Percentiles rank a stretch among this genome's conserved stretches.
Evolutionary conservation across 441 rosid genomes (phyloP).

Genomic region (Gossypium davidsonii): DNA sequence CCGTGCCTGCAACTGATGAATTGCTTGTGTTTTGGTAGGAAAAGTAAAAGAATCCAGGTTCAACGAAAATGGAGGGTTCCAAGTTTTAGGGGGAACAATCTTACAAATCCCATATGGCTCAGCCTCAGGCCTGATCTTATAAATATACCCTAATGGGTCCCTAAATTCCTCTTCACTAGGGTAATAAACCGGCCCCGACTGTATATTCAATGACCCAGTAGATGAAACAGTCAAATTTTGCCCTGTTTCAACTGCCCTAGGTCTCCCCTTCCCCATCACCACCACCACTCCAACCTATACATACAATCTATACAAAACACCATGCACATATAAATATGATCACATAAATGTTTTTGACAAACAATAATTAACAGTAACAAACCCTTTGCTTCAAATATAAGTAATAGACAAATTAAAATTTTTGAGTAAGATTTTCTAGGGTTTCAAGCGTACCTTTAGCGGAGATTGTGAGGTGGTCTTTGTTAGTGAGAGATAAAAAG

Average conservation of each 20-base stretch:
- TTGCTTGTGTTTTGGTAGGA: conserved; percentile 91
- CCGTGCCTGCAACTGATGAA: conserved; percentile 89
- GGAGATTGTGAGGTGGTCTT: conserved; percentile 1
- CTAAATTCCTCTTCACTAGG: conserved; percentile 79
- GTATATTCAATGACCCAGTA: conserved; percentile 39
- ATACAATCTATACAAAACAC: conserved; percentile 23
- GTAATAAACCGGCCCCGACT: conserved; percentile 66
- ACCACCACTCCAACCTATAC: conserved; percentile 21
- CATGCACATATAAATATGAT: conserved; percentile 2
- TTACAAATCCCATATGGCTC: conserved; percentile 88
- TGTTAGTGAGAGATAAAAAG: conserved; percentile 8
- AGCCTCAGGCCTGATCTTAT: conserved; percentile 79
- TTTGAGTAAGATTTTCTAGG: conserved; percentile 30
- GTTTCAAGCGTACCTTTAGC: conserved; percentile 45
- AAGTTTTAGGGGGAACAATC: conserved; percentile 73
- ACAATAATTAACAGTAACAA: neutral
- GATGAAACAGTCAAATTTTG: conserved; percentile 39
- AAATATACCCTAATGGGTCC: conserved; percentile 75
- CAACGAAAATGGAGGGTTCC: conserved; percentile 84
- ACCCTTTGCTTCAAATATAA: neutral
- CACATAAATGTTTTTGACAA: neutral
- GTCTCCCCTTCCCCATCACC: conserved; percentile 87
- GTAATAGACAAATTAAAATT: neutral
- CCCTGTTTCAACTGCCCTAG: conserved; percentile 77
- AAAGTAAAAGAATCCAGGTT: conserved; percentile 57